Evolutionary conservation across 495 filamentous ascomycete genomes (phyloP).

Genomic region (Margaritispora aquatica): DNA sequence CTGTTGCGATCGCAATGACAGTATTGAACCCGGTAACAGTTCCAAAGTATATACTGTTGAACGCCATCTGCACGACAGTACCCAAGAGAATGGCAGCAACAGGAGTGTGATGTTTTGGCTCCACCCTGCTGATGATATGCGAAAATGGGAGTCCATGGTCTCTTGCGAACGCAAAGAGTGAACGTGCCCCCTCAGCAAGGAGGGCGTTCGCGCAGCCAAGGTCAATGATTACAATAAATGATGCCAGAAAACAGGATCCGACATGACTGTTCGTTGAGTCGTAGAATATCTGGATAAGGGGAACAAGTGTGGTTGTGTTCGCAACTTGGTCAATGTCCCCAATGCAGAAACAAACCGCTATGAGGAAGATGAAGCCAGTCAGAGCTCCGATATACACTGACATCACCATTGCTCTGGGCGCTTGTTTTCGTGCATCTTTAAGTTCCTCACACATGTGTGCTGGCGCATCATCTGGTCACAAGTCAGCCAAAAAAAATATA

Average conservation of each 20-base stretch:
- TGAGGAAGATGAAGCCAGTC: conserved; percentile 39
- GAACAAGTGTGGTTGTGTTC: conserved; percentile 35
- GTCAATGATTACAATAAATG: conserved; percentile 37
- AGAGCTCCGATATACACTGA: conserved; percentile 45
- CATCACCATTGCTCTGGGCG: conserved; percentile 48
- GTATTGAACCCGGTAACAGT: conserved; percentile 52
- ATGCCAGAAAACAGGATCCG: conserved; percentile 37
- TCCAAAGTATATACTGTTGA: conserved; percentile 52
- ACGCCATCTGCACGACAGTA: conserved; percentile 43
- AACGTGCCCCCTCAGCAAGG: conserved; percentile 45
- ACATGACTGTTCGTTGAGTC: conserved; percentile 34
- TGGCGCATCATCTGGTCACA: conserved; percentile 36
- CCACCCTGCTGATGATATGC: conserved; percentile 36
- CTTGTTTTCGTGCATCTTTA: conserved; percentile 40
- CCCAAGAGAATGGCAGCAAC: conserved; percentile 49
- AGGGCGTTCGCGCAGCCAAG: conserved; percentile 38
- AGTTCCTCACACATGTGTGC: conserved; percentile 45
- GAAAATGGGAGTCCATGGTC: conserved; percentile 55
- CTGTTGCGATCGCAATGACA: conserved; percentile 48
- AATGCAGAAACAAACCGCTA: conserved; percentile 37
- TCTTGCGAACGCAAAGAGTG: conserved; percentile 49
- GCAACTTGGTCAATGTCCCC: conserved; percentile 32
- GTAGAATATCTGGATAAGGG: conserved; percentile 47
- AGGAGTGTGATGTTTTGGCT: conserved; percentile 33
- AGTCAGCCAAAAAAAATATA: conserved; percentile 42